phyloP scores from a whole-genome alignment of 225 moss, liverwort and hornwort species.

The Pleurozium schreberi region DNA sequence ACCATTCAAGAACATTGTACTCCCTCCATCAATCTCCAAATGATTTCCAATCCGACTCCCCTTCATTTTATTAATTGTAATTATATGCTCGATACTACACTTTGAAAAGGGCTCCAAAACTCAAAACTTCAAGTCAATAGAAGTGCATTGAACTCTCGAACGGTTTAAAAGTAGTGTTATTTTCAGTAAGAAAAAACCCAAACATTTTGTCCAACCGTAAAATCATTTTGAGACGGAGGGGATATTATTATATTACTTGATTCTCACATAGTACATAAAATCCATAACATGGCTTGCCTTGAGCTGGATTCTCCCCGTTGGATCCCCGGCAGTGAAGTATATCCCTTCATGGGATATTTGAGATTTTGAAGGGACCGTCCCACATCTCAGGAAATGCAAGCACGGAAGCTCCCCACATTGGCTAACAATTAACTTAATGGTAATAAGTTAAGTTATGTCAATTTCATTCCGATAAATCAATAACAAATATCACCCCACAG shows the following conservation, averaged over 20 bases:
- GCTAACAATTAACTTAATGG: no score
- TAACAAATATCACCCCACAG: neutral
- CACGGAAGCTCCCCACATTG: neutral
- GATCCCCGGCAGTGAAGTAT: neutral
- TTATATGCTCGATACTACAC: no score
- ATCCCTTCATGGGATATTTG: neutral
- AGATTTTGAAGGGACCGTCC: neutral
- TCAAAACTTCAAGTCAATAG: neutral
- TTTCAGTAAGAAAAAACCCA: neutral
- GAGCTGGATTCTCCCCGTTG: neutral
- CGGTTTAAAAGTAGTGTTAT: no score
- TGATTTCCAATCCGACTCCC: rapidly evolving
- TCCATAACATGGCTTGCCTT: neutral
- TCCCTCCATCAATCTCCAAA: rapidly evolving
- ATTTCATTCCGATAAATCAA: neutral
- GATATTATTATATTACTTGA: neutral
- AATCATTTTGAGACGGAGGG: neutral
- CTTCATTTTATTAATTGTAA: neutral
- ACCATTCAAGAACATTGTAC: neutral
- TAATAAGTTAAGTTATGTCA: no score
- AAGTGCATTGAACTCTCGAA: neutral
- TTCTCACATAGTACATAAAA: no score
- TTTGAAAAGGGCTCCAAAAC: neutral
- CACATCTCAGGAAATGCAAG: no score
- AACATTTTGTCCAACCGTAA: neutral